Percentiles rank a stretch among this genome's conserved stretches.
These are phyloP conservation scores for Xylaria polymorpha DNA, from an alignment of 2,329 filamentous ascomycete species.

Conservation along the genomic window DNA sequence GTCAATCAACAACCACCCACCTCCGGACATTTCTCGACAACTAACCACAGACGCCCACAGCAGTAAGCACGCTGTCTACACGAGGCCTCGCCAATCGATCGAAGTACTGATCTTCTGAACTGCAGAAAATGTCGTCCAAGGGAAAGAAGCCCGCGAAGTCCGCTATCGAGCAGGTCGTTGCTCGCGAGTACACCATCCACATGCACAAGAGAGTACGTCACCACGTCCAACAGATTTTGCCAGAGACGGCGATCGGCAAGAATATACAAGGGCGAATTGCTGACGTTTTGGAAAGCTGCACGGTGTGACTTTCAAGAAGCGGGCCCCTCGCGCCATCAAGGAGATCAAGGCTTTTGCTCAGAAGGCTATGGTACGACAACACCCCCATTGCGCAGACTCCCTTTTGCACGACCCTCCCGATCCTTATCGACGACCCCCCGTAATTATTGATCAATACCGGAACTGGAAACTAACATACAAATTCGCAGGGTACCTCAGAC, in stretches of 20 bases:
- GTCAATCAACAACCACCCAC: conserved; percentile 45
- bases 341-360: conserved; percentile 96
- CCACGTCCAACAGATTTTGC: conserved; percentile 24
- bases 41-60: conserved; percentile 43
- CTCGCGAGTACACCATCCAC: conserved; percentile 99
- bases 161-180: conserved; percentile 98
- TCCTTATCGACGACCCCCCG: background rate
- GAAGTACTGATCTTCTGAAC: conserved; percentile 33
- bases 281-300: conserved; percentile 76
- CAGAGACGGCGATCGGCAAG: conserved; percentile 4
- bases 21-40: conserved; percentile 46
- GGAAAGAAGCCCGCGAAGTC: conserved; percentile 79
- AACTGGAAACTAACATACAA: conserved; percentile 41
- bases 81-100: conserved; percentile 26
- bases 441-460: background rate
- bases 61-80: conserved; percentile 42
- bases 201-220: conserved; percentile 97
- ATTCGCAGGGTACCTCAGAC: conserved; percentile 85
- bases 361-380: conserved; percentile 89
- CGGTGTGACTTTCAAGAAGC: conserved; percentile 99
- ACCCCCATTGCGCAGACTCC: conserved; percentile 14
- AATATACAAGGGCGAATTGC: conserved; percentile 39
- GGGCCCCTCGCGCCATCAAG: conserved; percentile 98
- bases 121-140: conserved; percentile 70
- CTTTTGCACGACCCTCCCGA: conserved; percentile 1